Conservation (phyloP, 2,329 filamentous ascomycete genomes). For the Dactylonectria estremocensis region DNA sequence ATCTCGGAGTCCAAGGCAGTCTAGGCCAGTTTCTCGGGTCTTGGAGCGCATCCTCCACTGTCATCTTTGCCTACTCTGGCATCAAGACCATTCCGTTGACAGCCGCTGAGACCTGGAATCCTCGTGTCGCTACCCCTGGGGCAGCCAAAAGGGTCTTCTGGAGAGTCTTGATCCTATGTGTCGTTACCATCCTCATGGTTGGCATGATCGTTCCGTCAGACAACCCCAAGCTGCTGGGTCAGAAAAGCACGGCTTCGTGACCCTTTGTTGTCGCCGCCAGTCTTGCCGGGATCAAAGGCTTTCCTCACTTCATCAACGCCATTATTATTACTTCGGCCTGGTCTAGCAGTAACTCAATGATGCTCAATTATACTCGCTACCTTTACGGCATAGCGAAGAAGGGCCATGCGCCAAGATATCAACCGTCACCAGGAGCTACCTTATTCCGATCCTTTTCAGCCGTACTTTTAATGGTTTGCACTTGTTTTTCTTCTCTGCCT, state of each 20-base stretch:
- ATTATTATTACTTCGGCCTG: slow-evolving; percentile 55
- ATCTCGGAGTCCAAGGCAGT: no score
- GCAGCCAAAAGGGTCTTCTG: slow-evolving; percentile 70
- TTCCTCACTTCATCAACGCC: slow-evolving; percentile 69
- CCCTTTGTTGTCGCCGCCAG: slow-evolving; percentile 68
- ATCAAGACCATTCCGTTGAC: not conserved
- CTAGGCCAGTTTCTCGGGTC: no score
- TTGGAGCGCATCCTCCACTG: no score
- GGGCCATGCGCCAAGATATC: slow-evolving; percentile 57
- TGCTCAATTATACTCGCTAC: no score
- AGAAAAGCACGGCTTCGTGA: slow-evolving; percentile 60
- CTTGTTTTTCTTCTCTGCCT: slow-evolving; percentile 68
- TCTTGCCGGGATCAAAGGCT: slow-evolving; percentile 64
- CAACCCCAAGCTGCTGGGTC: slow-evolving; percentile 49
- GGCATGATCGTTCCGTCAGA: slow-evolving; percentile 64
- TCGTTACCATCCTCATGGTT: slow-evolving; percentile 66
- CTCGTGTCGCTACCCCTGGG: slow-evolving; percentile 51
- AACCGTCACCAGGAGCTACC: slow-evolving; percentile 58
- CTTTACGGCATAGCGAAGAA: no score
- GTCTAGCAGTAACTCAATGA: slow-evolving; percentile 35
- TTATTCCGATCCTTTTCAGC: slow-evolving; percentile 63
- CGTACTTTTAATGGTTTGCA: slow-evolving; percentile 72
- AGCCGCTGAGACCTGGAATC: not conserved
- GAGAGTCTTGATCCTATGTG: slow-evolving; percentile 68
- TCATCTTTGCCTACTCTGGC: no score